Conservation (phyloP, 2,329 filamentous ascomycete species). For the Tolypocladium album region DNA sequence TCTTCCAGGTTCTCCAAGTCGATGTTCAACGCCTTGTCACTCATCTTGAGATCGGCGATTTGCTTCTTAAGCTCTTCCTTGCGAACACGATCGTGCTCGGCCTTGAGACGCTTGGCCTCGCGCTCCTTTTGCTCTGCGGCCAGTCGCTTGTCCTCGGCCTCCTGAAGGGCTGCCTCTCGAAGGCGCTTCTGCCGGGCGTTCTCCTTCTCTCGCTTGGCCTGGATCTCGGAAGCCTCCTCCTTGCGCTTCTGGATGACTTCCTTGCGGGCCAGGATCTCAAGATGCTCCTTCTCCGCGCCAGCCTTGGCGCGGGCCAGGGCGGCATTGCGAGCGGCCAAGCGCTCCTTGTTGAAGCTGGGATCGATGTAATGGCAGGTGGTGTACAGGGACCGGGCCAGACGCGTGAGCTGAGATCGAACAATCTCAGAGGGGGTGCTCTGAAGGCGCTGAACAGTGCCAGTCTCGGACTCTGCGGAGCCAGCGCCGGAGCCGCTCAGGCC, state of each 20-base stretch:
- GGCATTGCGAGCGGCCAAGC: constrained; percentile 65
- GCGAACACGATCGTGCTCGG: constrained; percentile 80
- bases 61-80: constrained; percentile 91
- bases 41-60: constrained; percentile 82
- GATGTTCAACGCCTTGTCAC: constrained; percentile 64
- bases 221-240: constrained; percentile 81
- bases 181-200: constrained; percentile 80
- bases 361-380: constrained; percentile 95
- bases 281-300: constrained; percentile 86
- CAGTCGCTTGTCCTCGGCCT: constrained; percentile 80
- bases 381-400: constrained; percentile 82
- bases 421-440: constrained; percentile 98
- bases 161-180: constrained; percentile 76
- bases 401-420: constrained; percentile 85
- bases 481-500: constrained; percentile 73
- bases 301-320: constrained; percentile 74
- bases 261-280: constrained; percentile 73
- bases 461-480: constrained; percentile 79
- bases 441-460: constrained; percentile 79
- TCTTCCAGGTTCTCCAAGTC: constrained; percentile 75
- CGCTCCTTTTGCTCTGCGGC: constrained; percentile 89
- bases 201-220: constrained; percentile 84
- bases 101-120: constrained; percentile 74
- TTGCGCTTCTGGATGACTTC: constrained; percentile 94
- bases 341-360: constrained; percentile 73